These are phyloP conservation scores for Fusarium phyllophilum DNA, from an alignment of 2,329 filamentous ascomycete species.

Conservation along the genomic window DNA sequence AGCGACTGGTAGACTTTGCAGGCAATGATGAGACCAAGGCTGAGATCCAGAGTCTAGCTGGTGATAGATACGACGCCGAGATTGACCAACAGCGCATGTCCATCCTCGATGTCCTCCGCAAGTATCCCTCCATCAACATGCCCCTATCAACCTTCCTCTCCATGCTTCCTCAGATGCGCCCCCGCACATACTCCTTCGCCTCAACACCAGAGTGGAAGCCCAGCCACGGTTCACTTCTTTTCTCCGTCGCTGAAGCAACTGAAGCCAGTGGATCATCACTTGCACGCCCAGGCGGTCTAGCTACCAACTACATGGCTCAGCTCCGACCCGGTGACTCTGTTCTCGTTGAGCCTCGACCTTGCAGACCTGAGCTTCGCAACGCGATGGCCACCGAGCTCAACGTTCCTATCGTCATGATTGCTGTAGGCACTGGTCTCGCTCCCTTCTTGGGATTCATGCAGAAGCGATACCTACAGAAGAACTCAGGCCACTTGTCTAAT, in stretches of 20 bases:
- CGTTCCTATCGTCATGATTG: constrained; percentile 12
- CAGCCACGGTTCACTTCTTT: not conserved
- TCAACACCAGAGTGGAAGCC: constrained; percentile 2
- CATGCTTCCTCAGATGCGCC: constrained; percentile 76
- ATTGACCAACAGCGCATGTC: constrained; percentile 68
- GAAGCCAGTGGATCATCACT: not conserved
- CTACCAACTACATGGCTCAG: constrained; percentile 8
- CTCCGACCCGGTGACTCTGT: not conserved
- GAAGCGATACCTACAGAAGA: not conserved
- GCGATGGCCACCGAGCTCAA: not conserved
- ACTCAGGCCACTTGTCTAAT: accelerated
- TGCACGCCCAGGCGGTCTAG: not conserved
- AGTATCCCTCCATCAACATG: constrained; percentile 66
- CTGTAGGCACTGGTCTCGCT: not conserved
- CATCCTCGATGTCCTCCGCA: constrained; percentile 75
- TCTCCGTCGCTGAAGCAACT: not conserved
- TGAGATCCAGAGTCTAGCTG: constrained; percentile 58
- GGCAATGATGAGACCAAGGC: constrained; percentile 60
- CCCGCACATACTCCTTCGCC: constrained; percentile 3
- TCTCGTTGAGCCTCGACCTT: not conserved
- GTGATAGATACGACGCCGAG: constrained; percentile 58
- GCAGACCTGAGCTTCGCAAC: not conserved
- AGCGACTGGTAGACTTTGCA: constrained; percentile 42
- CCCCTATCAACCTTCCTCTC: constrained; percentile 74
- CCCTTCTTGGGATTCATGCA: constrained; percentile 9